phyloP scores from a whole-genome alignment of 345 rosid species.

The Eucalyptus tenuipes region DNA sequence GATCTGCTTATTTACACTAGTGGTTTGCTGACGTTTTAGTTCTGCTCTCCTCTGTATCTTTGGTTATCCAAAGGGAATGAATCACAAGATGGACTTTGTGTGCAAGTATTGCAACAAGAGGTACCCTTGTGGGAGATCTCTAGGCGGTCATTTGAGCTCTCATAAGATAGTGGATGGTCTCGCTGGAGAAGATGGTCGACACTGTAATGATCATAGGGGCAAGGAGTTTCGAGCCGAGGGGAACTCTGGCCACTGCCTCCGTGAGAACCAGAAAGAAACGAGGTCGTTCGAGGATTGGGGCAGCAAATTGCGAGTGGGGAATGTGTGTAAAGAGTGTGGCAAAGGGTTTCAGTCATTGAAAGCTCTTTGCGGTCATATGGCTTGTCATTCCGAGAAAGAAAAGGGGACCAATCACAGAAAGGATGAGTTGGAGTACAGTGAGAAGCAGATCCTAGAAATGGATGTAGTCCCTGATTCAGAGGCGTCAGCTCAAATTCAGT shows the following conservation, averaged over 20 bases:
- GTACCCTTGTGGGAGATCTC: constrained; percentile 73
- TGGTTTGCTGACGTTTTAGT: not conserved
- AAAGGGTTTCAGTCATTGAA: constrained; percentile 71
- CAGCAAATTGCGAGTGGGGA: constrained; percentile 15
- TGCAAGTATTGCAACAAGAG: constrained; percentile 74
- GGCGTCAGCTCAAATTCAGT: not conserved
- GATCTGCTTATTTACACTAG: not conserved
- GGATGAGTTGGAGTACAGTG: constrained; percentile 7
- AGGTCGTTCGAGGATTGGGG: constrained; percentile 42
- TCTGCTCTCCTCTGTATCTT: constrained; percentile 15
- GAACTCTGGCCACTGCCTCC: constrained; percentile 20
- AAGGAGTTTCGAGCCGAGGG: constrained; percentile 6
- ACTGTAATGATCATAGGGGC: constrained; percentile 12
- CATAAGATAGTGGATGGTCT: constrained; percentile 11
- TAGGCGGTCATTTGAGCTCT: constrained; percentile 88
- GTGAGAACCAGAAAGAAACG: constrained; percentile 64
- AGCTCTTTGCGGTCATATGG: constrained; percentile 96
- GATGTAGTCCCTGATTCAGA: constrained; percentile 61
- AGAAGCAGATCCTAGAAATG: constrained; percentile 21
- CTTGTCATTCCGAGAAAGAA: constrained; percentile 67
- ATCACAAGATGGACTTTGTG: constrained; percentile 43
- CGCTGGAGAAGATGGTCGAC: constrained; percentile 5
- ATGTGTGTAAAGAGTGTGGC: constrained; percentile 72
- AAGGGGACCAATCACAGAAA: constrained; percentile 17
- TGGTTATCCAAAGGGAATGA: not conserved